Conservation (phyloP, 31 red algal genomes). For the Odonthalia washingtoniensis region DNA sequence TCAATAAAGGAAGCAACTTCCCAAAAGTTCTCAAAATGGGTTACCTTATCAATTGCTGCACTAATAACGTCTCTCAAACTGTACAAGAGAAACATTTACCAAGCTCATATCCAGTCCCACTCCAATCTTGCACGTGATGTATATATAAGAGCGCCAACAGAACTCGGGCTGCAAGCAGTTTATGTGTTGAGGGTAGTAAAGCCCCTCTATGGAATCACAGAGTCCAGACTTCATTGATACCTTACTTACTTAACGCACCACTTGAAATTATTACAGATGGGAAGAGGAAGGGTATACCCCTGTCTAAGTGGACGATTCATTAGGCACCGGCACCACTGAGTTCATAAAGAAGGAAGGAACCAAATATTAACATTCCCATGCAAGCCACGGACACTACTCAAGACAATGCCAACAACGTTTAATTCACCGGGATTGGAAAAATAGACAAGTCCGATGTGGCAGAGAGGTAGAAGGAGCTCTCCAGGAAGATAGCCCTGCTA, state of each 20-base stretch:
- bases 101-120: background rate
- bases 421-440: background rate
- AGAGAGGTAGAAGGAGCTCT: background rate
- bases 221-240: background rate
- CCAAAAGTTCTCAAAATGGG: background rate
- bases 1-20: background rate
- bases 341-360: background rate
- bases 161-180: background rate
- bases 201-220: too few relatives aligned
- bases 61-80: background rate
- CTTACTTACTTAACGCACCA: background rate
- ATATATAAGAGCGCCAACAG: background rate
- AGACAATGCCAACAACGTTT: background rate
- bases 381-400: background rate
- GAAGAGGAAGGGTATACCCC: background rate
- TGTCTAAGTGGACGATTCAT: background rate
- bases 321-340: background rate
- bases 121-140: background rate
- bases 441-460: background rate
- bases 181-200: background rate
- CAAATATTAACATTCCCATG: background rate
- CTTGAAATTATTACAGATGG: background rate
- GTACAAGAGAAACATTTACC: background rate
- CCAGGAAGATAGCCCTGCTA: background rate
- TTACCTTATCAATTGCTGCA: background rate